These are phyloP conservation scores for Cucurbitaria berberidis DNA, from an alignment of 2,329 filamentous ascomycete genomes.

Conservation along the genomic window DNA sequence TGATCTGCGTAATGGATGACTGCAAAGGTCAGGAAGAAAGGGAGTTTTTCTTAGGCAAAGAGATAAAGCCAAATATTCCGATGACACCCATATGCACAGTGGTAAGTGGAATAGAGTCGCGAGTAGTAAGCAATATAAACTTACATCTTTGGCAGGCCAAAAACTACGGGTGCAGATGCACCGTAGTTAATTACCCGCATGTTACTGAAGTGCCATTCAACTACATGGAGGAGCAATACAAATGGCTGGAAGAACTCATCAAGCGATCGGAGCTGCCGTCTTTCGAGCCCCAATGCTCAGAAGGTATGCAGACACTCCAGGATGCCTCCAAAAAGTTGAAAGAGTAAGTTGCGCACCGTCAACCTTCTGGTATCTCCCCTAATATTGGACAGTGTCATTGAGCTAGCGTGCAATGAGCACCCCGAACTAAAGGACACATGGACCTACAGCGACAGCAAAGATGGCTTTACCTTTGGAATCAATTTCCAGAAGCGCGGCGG, in stretches of 20 bases:
- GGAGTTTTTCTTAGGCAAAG: neutral
- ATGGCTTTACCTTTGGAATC: neutral
- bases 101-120: neutral
- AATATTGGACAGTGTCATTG: neutral
- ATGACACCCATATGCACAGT: neutral
- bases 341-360: neutral
- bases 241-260: conserved; percentile 6
- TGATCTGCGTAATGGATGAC: conserved; percentile 13
- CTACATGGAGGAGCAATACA: conserved; percentile 8
- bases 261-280: neutral
- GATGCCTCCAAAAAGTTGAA: neutral
- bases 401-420: neutral
- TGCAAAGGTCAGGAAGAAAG: conserved; percentile 11
- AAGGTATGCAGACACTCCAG: neutral
- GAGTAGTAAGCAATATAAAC: neutral
- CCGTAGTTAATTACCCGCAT: neutral
- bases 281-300: neutral
- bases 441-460: neutral
- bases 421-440: neutral
- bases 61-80: neutral
- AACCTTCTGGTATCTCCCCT: neutral
- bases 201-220: neutral
- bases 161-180: neutral
- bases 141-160: neutral
- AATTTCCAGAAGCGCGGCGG: neutral